Evolutionary conservation across 176 grass and related monocot genomes (phyloP), one percentile per base, ranked within the genome.

Genomic region (Carex littledalei): DNA sequence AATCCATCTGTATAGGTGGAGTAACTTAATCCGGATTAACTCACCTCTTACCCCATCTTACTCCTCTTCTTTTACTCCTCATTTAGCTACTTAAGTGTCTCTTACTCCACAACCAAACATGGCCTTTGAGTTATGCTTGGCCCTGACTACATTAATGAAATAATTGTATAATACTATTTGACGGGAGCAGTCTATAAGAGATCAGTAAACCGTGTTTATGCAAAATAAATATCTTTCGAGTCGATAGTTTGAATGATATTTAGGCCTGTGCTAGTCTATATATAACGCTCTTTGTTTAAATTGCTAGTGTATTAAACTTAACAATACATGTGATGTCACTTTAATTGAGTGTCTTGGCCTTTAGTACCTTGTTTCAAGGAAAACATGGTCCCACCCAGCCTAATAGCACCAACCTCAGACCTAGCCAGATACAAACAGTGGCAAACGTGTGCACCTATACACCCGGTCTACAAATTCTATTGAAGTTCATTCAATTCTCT

Each of bases 281-380:
- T 50, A 50, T 49, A 76, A 53, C 5, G 71, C 71, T 53, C 14
- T 50, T 52, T 24, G 20, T 50, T 75, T 53, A 76, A 26, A 14
- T 76, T 29, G n/a, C n/a, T 22, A 53, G 67, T 76, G 71, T 26
- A 76, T 53, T 52, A 37, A 63, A 67, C 16, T 65, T 68, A 69
- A 66, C 56, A 86, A 85, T 43, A 32, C 8, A 53, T 54, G 71
- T 22, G n/a, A 62, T 64, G 71, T 35, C 43, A 29, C 22, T 63
- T 41, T 54, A 50, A 76, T 74, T 59, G 67, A 61, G 83, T 61
- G 61, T 35, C 13, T 35, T 43, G 83, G 32, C 83, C 39, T 77
- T 64, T 56, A 56, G 50, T 56, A 31, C 6, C 50, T 78, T 54
- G 47, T 31, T 78, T 78, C 50, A 54, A 78, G 74, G 74, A 49